Conservation (phyloP, 805 yeast species). For the Zygotorulaspora florentina region DNA sequence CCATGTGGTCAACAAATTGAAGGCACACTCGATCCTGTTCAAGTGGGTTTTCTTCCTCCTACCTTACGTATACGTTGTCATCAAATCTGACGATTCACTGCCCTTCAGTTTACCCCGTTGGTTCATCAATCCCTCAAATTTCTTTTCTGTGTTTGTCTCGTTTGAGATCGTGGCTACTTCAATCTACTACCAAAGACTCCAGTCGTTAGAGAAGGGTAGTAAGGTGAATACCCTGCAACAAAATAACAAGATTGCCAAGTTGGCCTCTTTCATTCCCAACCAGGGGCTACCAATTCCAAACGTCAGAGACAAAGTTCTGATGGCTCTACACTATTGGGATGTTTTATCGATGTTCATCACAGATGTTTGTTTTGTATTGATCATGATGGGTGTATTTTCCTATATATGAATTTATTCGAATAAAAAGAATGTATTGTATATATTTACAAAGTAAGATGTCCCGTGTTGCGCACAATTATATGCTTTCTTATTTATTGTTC, state of each 20-base stretch:
- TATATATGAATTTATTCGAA: conserved; percentile 13
- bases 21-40: conserved; percentile 28
- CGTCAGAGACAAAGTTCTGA: conserved; percentile 26
- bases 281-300: conserved; percentile 32
- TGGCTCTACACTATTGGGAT: conserved; percentile 32
- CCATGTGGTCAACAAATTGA: conserved; percentile 27
- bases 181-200: conserved; percentile 29
- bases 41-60: conserved; percentile 31
- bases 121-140: conserved; percentile 27
- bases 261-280: conserved; percentile 34
- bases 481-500: conserved; percentile 40
- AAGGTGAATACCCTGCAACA: conserved; percentile 28
- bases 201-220: conserved; percentile 24
- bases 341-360: conserved; percentile 33
- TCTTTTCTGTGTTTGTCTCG: conserved; percentile 33
- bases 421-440: conserved; percentile 2
- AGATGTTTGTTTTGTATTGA: conserved; percentile 33
- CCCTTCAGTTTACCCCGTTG: conserved; percentile 3
- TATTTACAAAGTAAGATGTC: not conserved
- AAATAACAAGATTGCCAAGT: conserved; percentile 28
- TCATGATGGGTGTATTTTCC: conserved; percentile 28
- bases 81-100: conserved; percentile 10
- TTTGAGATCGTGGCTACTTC: conserved; percentile 35
- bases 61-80: conserved; percentile 31
- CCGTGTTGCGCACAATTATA: not conserved